Evolutionary conservation across 345 rosid species (phyloP).

Genomic region (Aquilaria malaccensis): DNA sequence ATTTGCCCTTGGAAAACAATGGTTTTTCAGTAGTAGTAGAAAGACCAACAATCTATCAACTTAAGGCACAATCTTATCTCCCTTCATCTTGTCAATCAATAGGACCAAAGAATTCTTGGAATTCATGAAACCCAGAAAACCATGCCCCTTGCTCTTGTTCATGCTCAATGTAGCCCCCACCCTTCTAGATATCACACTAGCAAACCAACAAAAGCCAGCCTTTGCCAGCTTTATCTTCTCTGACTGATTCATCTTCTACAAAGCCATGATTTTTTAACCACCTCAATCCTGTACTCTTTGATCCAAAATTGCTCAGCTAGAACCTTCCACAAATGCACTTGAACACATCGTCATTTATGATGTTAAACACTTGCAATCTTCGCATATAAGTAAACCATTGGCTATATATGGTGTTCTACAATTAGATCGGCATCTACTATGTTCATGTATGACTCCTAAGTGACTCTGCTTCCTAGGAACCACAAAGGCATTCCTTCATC

Average conservation of each 20-base stretch:
- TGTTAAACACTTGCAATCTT: constrained; percentile 40
- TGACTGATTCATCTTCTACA: constrained; percentile 46
- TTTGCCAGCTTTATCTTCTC: constrained; percentile 42
- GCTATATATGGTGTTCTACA: constrained; percentile 55
- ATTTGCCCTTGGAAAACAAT: no score
- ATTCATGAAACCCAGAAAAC: constrained; percentile 53
- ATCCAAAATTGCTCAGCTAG: constrained; percentile 79
- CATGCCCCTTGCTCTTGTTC: constrained; percentile 54
- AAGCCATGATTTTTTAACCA: constrained; percentile 31
- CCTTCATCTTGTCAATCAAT: constrained; percentile 44
- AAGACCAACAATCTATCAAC: no score
- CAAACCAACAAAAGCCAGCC: constrained; percentile 64
- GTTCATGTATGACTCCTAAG: constrained; percentile 29
- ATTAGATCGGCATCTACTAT: constrained; percentile 46
- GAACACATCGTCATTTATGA: constrained; percentile 40
- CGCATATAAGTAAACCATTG: constrained; percentile 35
- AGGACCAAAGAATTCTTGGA: constrained; percentile 39
- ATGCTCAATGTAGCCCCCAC: constrained; percentile 14
- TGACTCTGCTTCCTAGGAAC: constrained; percentile 34
- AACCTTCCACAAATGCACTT: constrained; percentile 45
- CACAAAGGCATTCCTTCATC: constrained; percentile 39
- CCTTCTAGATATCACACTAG: constrained; percentile 5
- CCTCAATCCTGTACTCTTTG: constrained; percentile 55
- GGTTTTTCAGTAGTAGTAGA: no score
- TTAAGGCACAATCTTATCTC: constrained; percentile 40